Conservation (phyloP, 75 land plant genomes). For the Adiantum capillusveneris region DNA sequence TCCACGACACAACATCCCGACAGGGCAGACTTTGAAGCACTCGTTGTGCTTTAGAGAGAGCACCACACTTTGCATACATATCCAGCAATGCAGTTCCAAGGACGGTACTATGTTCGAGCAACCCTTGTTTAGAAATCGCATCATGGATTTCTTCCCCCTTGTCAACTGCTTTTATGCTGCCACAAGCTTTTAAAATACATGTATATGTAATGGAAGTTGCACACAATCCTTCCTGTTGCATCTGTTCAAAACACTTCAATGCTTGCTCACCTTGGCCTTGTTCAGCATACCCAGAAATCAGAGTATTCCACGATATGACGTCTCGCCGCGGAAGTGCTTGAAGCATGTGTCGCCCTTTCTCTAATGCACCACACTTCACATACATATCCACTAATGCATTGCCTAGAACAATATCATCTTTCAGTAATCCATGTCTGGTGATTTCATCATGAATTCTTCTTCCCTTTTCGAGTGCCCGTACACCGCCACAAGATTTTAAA, state of each 20-base stretch:
- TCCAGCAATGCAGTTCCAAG: too few relatives aligned
- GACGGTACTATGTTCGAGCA: too few relatives aligned
- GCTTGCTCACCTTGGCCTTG: background rate
- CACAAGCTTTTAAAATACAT: background rate
- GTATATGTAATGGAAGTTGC: background rate
- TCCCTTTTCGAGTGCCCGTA: background rate
- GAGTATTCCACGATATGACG: constrained; percentile 1
- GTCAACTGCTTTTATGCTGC: too few relatives aligned
- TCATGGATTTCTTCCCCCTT: too few relatives aligned
- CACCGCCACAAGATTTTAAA: background rate
- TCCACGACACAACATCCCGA: too few relatives aligned
- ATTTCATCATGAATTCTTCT: background rate
- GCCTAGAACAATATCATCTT: background rate
- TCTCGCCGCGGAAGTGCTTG: background rate
- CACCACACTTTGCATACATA: too few relatives aligned
- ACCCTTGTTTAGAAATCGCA: too few relatives aligned
- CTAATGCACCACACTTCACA: background rate
- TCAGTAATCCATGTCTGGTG: background rate
- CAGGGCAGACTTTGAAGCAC: too few relatives aligned
- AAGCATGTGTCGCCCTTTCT: background rate
- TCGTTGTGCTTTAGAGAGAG: too few relatives aligned
- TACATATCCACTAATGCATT: background rate
- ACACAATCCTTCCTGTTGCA: background rate
- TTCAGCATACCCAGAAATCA: background rate
- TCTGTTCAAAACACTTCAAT: background rate